phyloP scores from a whole-genome alignment of 257 asterid genomes.

The Coffea canephora region DNA sequence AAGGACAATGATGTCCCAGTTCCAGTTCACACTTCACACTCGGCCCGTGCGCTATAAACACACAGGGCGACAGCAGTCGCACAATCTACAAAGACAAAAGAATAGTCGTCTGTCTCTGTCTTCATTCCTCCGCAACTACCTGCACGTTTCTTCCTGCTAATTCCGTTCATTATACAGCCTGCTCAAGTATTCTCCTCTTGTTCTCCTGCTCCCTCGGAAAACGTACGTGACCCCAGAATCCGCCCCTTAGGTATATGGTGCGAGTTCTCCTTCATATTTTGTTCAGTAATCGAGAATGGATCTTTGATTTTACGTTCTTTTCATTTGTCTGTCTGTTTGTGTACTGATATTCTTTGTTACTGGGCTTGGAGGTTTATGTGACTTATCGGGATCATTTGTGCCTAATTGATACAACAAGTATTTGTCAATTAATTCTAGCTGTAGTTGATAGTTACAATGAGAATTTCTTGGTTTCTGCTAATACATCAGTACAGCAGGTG shows the following conservation, averaged over 20 bases:
- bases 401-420: neutral
- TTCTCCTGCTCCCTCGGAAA: neutral
- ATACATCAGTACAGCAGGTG: neutral
- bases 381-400: neutral
- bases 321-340: too few relatives aligned
- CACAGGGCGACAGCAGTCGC: too few relatives aligned
- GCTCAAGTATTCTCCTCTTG: neutral
- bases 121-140: conserved; percentile 18
- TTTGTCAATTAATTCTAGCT: neutral
- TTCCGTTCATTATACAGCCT: neutral
- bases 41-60: too few relatives aligned
- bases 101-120: neutral
- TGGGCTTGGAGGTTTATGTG: neutral
- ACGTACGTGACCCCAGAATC: neutral
- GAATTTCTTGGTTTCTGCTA: conserved; percentile 3
- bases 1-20: too few relatives aligned
- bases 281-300: neutral
- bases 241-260: neutral
- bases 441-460: neutral
- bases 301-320: neutral
- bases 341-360: neutral
- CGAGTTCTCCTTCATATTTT: neutral
- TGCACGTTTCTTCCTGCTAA: conserved; percentile 7
- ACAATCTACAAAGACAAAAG: too few relatives aligned
- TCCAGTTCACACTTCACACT: too few relatives aligned